Evolutionary conservation across 1,284 basidiomycete species (phyloP), one percentile per base, ranked within the genome.

Genomic region (Cutaneotrichosporon curvatum): DNA sequence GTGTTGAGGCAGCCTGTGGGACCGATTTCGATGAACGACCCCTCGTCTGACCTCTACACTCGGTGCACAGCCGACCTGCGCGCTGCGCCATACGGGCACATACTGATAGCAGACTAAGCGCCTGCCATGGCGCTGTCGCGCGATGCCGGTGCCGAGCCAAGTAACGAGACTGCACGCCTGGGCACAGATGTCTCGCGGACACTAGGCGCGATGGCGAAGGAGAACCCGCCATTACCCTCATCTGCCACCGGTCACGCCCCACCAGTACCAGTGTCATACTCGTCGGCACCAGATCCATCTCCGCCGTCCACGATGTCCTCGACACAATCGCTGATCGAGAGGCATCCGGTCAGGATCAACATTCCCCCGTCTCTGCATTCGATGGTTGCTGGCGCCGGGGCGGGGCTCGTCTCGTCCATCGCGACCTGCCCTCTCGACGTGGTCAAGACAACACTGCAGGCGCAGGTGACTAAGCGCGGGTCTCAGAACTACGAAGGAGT

Each of bases 341-440:
- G 25, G 25, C 7, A 12, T 7, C 12, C 8, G 25, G 7, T 28
- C 8, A 12, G 7, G 25, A 12, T 28, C 25, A 28, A 28, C 25
- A 31, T 72, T 10, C 69, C 70, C 8, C 48, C 50, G 4, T 50
- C 58, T 33, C 61, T 71, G 38, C 69, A 70, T 52, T 73, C 70
- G 20, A 74, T 75, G 69, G 56, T 73, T 5, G 71, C 77, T 2
- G 78, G 78, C 16, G 78, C 76, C 0, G 77, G 75, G 3, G 78
- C 78, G 46, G 94, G 94, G 51, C 78, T 98, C 51, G 85, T 92
- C 57, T 85, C 88, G 45, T 89, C 86, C 68, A 79, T 98, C 56
- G 87, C 91, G 50, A 98, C 94, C 9, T 98, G 95, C 70, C 94
- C 94, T 7, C 78, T 98, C 48, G 94, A 98, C 70, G 94, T 98